Conservation (phyloP, 192 early-diverging fungal species). For the Linnemannia exigua region DNA sequence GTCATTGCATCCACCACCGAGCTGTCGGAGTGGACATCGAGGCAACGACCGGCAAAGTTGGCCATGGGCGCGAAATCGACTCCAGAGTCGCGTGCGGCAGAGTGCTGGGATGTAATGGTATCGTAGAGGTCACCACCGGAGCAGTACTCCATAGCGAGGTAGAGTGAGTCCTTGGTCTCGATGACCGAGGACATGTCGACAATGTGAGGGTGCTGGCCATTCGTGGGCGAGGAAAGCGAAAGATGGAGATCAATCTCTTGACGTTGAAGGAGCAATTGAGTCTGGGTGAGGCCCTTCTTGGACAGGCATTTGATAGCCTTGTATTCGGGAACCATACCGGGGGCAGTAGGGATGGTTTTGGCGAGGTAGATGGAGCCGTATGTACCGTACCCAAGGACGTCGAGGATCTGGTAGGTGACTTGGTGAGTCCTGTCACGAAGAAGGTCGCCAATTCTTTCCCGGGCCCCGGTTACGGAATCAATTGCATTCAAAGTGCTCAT, state of each 20-base stretch:
- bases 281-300: constrained; percentile 55
- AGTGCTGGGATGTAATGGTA: constrained; percentile 88
- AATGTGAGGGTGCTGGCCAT: constrained; percentile 81
- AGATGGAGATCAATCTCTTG: constrained; percentile 72
- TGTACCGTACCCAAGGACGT: constrained; percentile 77
- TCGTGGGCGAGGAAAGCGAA: constrained; percentile 54
- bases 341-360: constrained; percentile 31
- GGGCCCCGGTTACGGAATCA: constrained; percentile 48
- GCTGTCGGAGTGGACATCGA: constrained; percentile 49
- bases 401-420: constrained; percentile 60
- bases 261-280: constrained; percentile 67
- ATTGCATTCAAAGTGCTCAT: constrained; percentile 40
- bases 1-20: constrained; percentile 77
- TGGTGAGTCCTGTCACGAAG: constrained; percentile 37
- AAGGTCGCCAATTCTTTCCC: constrained; percentile 34
- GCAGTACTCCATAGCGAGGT: constrained; percentile 96
- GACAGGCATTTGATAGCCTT: constrained; percentile 75
- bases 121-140: constrained; percentile 97
- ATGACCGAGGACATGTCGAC: constrained; percentile 91
- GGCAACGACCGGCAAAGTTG: constrained; percentile 9
- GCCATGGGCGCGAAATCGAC: constrained; percentile 28
- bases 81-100: constrained; percentile 61
- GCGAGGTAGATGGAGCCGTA: constrained; percentile 83
- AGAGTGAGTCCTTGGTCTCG: constrained; percentile 88
- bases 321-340: constrained; percentile 55